phyloP scores from a whole-genome alignment of 345 rosid species.

The Salix purpurea region DNA sequence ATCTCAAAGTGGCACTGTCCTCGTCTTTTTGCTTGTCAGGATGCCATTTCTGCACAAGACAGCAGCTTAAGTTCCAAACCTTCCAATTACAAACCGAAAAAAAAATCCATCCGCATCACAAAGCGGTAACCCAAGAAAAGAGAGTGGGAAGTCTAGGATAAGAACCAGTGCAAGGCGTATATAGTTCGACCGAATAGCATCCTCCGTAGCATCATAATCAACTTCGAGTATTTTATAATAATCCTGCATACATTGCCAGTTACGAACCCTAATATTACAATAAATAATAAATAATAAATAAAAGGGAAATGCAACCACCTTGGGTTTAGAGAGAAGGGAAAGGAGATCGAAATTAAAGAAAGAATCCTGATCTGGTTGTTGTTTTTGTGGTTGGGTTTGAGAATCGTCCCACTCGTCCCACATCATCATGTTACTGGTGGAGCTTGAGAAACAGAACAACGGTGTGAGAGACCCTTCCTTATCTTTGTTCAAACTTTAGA shows the following conservation, averaged over 20 bases:
- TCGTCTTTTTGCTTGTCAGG: slow-evolving; percentile 79
- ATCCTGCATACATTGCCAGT: slow-evolving; percentile 45
- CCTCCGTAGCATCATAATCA: slow-evolving; percentile 76
- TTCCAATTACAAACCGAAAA: not conserved
- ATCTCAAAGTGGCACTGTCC: slow-evolving; percentile 61
- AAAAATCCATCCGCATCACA: not conserved
- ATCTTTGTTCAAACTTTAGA: no score
- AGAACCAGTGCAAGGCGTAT: slow-evolving; percentile 90
- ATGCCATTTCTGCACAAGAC: slow-evolving; percentile 75
- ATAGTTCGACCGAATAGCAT: slow-evolving; percentile 81
- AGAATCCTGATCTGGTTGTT: slow-evolving; percentile 28
- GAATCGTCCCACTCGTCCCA: slow-evolving; percentile 38
- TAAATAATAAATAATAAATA: not conserved
- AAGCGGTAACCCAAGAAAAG: not conserved
- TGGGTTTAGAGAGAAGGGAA: slow-evolving; percentile 56
- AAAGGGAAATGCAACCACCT: slow-evolving; percentile 36
- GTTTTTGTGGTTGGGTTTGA: slow-evolving; percentile 12
- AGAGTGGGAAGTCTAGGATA: not conserved
- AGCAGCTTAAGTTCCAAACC: not conserved
- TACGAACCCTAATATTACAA: not conserved
- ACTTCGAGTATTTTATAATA: slow-evolving; percentile 82
- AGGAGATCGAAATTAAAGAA: slow-evolving; percentile 57
- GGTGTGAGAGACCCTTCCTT: no score
- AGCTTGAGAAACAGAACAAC: no score
- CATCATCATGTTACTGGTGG: slow-evolving; percentile 31